Percentiles rank a stretch among this genome's conserved stretches.
Conservation (phyloP, 176 grass and related monocot species). For the Hordeum marinum region DNA sequence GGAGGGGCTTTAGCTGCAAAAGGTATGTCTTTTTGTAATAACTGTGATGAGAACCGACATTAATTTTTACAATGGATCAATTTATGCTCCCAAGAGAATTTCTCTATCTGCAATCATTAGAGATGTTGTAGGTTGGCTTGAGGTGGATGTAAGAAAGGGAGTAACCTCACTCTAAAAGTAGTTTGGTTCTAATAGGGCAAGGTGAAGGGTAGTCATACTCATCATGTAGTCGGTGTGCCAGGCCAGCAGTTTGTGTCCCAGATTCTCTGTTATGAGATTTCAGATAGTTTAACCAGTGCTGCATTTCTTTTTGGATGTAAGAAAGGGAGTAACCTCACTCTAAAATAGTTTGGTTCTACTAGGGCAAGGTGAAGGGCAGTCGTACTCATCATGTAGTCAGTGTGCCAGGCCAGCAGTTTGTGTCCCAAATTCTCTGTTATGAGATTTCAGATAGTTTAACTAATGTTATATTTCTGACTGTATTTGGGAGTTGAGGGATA, state of each 20-base stretch:
- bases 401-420: neutral
- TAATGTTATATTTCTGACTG: constrained; percentile 10
- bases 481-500: neutral
- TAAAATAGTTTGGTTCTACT: neutral
- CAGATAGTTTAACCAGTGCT: neutral
- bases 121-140: constrained; percentile 13
- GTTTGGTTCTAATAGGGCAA: neutral
- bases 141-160: neutral
- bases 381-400: neutral
- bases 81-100: neutral
- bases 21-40: constrained; percentile 43
- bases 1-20: constrained; percentile 80
- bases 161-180: neutral
- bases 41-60: neutral
- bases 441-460: neutral
- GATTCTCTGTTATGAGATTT: neutral
- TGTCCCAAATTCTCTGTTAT: neutral
- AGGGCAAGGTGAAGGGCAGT: neutral
- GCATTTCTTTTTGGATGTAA: neutral
- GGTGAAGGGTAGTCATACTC: neutral
- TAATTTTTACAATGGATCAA: neutral
- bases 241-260: neutral
- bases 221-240: neutral
- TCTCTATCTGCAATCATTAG: neutral
- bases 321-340: neutral